phyloP scores from a whole-genome alignment of 2,329 filamentous ascomycete genomes.

The Fusarium pseudonygamai region DNA sequence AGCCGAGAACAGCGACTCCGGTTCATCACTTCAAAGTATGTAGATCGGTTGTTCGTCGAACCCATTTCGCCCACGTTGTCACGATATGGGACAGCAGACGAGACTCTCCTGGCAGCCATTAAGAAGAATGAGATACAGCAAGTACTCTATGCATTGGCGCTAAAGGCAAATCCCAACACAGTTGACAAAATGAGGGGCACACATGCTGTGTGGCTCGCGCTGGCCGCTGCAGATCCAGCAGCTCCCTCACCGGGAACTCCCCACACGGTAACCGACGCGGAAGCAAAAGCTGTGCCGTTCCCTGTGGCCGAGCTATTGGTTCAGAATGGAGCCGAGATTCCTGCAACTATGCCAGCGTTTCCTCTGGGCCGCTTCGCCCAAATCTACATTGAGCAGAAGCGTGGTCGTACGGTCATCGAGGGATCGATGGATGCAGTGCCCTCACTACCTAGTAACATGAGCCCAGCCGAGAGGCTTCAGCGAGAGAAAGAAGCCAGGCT shows the following conservation, averaged over 20 bases:
- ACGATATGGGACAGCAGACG: slow-evolving; percentile 81
- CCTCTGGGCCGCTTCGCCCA: slow-evolving; percentile 83
- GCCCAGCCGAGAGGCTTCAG: slow-evolving; percentile 60
- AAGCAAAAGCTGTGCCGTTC: slow-evolving; percentile 73
- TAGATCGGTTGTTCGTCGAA: slow-evolving; percentile 83
- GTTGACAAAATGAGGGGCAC: slow-evolving; percentile 87
- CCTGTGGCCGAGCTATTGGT: slow-evolving; percentile 89
- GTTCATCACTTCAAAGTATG: slow-evolving; percentile 96
- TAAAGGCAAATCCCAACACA: slow-evolving; percentile 87
- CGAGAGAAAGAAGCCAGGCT: slow-evolving; percentile 74
- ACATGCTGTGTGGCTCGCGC: slow-evolving; percentile 87
- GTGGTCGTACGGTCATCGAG: slow-evolving; percentile 54
- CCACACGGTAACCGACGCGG: slow-evolving; percentile 54
- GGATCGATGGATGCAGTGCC: slow-evolving; percentile 67
- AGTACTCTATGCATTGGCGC: slow-evolving; percentile 88
- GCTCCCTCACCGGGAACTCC: slow-evolving; percentile 67
- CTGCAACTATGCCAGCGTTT: slow-evolving; percentile 77
- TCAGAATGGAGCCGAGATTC: slow-evolving; percentile 94
- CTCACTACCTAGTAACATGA: slow-evolving; percentile 63
- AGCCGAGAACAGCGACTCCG: slow-evolving; percentile 89
- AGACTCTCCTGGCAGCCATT: slow-evolving; percentile 89
- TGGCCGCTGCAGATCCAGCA: slow-evolving; percentile 92
- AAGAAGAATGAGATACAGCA: slow-evolving; percentile 97
- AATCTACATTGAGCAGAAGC: slow-evolving; percentile 84
- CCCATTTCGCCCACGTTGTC: slow-evolving; percentile 79